Percentiles rank a stretch among this genome's conserved stretches.
Conservation (phyloP, 2,329 filamentous ascomycete genomes). For the Trichoderma harzianum region DNA sequence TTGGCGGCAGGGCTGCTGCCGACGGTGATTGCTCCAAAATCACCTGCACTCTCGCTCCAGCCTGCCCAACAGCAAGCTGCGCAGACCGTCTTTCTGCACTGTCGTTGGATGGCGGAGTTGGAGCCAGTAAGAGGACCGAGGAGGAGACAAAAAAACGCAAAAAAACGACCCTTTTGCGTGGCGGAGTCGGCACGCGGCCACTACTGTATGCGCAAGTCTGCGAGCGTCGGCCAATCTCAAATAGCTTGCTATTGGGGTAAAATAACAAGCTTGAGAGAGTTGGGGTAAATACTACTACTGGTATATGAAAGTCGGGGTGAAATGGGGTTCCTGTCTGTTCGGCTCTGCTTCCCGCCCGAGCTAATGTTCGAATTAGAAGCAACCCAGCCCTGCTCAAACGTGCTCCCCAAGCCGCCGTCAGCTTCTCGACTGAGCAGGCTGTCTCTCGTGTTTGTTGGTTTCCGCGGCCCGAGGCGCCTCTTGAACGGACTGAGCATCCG, state of each 20-base stretch:
- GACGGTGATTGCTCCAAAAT: slow-evolving; percentile 7
- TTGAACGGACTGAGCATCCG: background rate
- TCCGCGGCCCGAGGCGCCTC: background rate
- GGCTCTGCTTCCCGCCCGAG: background rate
- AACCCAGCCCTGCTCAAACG: background rate
- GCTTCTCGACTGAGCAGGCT: background rate
- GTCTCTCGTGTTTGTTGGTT: background rate
- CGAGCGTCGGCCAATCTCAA: background rate
- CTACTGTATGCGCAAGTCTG: background rate
- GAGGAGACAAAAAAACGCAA: background rate
- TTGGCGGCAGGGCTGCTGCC: background rate
- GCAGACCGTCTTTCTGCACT: slow-evolving; percentile 2
- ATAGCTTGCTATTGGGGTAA: background rate
- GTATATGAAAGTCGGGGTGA: background rate
- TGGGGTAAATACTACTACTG: background rate
- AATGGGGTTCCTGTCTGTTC: background rate
- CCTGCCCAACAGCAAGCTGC: slow-evolving; percentile 3
- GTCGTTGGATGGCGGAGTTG: slow-evolving; percentile 7
- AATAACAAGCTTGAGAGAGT: background rate
- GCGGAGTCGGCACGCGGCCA: background rate
- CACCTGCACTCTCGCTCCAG: background rate
- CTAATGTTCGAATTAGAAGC: background rate
- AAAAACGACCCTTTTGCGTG: background rate
- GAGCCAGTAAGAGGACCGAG: background rate
- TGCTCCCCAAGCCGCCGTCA: background rate